Percentiles rank a stretch among this genome's conserved stretches.
phyloP scores from a whole-genome alignment of 345 rosid genomes.

The Eucalyptus sp. region DNA sequence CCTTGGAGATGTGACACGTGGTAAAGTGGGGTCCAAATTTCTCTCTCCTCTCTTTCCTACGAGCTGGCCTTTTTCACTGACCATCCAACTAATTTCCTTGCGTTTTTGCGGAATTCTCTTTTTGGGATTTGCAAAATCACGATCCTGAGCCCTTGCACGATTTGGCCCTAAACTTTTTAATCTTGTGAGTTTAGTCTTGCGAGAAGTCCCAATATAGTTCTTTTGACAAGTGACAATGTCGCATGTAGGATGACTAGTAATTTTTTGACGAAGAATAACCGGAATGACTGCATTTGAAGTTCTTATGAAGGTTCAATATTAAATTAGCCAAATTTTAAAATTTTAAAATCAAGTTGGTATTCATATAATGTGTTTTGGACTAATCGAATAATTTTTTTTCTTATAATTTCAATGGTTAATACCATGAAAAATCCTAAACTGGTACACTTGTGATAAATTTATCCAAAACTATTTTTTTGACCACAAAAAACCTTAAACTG shows the following conservation, averaged over 20 bases:
- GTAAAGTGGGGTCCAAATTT: too few species aligned
- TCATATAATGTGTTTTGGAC: rapidly evolving
- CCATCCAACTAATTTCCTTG: background rate
- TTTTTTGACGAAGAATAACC: rapidly evolving
- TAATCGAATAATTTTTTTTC: rapidly evolving
- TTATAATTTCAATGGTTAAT: background rate
- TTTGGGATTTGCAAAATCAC: background rate
- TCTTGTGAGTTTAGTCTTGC: rapidly evolving
- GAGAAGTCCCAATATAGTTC: rapidly evolving
- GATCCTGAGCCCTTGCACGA: background rate
- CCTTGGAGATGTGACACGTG: too few species aligned
- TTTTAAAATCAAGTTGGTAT: rapidly evolving
- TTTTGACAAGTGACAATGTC: rapidly evolving
- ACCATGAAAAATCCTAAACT: too few species aligned
- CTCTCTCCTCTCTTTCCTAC: too few species aligned
- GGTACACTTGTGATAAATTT: too few species aligned
- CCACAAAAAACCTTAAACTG: too few species aligned
- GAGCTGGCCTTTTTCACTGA: background rate
- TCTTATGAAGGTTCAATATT: rapidly evolving
- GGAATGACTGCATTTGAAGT: rapidly evolving
- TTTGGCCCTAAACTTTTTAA: background rate
- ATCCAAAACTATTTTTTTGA: too few species aligned
- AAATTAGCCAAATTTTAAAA: rapidly evolving
- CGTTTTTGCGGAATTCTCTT: background rate
- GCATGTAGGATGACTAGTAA: rapidly evolving